Base-by-base conservation (phyloP, 805 yeast genomes). In the Vanderwaltozyma verrucispora region DNA sequence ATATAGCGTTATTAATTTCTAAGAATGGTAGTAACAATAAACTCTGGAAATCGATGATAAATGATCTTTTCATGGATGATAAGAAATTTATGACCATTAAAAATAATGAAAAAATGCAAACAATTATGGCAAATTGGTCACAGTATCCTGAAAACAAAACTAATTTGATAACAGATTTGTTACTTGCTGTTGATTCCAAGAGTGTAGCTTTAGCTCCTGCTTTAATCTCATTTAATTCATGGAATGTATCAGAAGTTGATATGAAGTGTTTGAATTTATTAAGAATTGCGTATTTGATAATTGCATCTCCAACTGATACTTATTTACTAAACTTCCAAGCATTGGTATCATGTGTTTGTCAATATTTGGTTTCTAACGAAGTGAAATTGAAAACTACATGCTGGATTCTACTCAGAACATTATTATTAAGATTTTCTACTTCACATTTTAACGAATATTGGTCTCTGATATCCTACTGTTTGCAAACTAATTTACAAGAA, bases 231-330 rank as follows among this genome's bases (percentile, higher is more conserved):
- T 85, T 84, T 59, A 77, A 72, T 28, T 47, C 56, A 3, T 80
- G 89, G 78, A 79, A 77, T 43, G 87, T 81, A 40, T 73, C 78
- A n/a, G 92, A 81, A 47, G 66, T 72, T 12, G 71, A 70, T 27
- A 62, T 62, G 18, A 75, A 75, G 44, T 60, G 69, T 3, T 61
- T 64, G 43, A 73, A 75, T 31, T 52, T 89, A 34, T 72, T 72
- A 39, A 69, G 92, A 37, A 66, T 85, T 2, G 62, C 82, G 0
- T 84, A 77, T 45, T 50, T 92, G 36, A 45, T 83, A 5, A 49
- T 83, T 47, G 65, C 82, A 9, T 73, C 77, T 33, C 79, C 81
- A 0, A 64, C 64, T 13, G 86, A 85, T 50, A 65, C 63, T 27
- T 73, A 67, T 45, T 51, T 72, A 19, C 57, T 67, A 3, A 64